Conservation (phyloP, 441 rosid genomes). For the Erodium trifolium region DNA sequence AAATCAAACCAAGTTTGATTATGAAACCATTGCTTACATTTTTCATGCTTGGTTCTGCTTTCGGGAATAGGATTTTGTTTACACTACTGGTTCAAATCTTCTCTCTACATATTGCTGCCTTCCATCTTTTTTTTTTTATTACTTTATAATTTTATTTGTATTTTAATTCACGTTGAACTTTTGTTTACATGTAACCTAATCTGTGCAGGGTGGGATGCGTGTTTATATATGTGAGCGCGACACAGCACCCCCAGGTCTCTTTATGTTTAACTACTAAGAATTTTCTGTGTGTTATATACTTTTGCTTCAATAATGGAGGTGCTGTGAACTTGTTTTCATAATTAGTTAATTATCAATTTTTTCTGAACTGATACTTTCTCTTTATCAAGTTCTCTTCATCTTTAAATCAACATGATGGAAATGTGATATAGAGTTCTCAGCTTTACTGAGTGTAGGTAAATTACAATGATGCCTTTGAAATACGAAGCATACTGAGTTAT, state of each 20-base stretch:
- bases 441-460: background rate
- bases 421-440: background rate
- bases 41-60: background rate
- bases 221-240: conserved; percentile 77
- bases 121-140: conserved; percentile 5
- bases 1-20: background rate
- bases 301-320: background rate
- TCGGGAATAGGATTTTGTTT: background rate
- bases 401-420: background rate
- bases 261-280: conserved; percentile 8
- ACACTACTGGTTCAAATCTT: background rate
- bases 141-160: background rate
- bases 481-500: background rate
- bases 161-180: conserved; percentile 5
- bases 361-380: background rate
- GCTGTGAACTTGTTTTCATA: background rate
- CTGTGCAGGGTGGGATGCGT: conserved; percentile 69
- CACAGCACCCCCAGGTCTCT: conserved; percentile 75
- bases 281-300: background rate
- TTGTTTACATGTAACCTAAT: conserved; percentile 9
- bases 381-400: background rate
- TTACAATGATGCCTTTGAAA: background rate
- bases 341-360: background rate
- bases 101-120: background rate
- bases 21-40: background rate